Evolutionary conservation across 768 basidiomycete genomes (phyloP), one percentile per base, ranked within the genome.

Genomic region (Suillus subaureus): DNA sequence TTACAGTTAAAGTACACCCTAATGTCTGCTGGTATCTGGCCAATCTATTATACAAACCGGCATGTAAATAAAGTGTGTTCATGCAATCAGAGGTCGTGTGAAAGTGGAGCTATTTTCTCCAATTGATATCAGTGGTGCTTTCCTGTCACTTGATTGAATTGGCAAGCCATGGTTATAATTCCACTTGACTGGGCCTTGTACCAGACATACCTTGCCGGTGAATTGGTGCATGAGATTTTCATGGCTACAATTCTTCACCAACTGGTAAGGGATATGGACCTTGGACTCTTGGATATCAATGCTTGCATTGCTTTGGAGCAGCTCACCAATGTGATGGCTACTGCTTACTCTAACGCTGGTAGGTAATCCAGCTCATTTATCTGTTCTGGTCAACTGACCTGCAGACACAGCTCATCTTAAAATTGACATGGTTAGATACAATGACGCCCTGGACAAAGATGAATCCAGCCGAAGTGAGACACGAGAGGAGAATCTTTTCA

Each of bases 341-440:
- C 18, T 33, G 31, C 52, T 18, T 33, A 54, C 18, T 54, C 4
- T 9, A 54, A 33, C 2, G 0, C 52, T 2, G 18, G 52, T 54
- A 54, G 7, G 28, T 15, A 49, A 13, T 23, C 26, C 3, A 0
- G 13, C 7, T 2, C 7, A 26, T 47, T 7, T 5, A 6, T 15
- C 26, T 6, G 6, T 51, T 26, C 26, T 4, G 49, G 49, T 51
- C 23, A 51, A 51, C 26, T 51, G 6, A 51, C 49, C 15, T 15
- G 15, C 23, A 15, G 6, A 33, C 33, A 51, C 9, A 55, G 54
- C 35, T 33, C 54, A 12, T 33, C 31, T 55, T 6, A 55, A 55
- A 11, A 55, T 55, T 6, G 31, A 55, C 54, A 55, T 55, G 33
- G 31, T 55, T n/a, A 55, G 54, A 33, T 55, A 55, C 21, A 55